Base-by-base conservation (phyloP, 345 rosid species). In the Lagerstroemia speciosa region DNA sequence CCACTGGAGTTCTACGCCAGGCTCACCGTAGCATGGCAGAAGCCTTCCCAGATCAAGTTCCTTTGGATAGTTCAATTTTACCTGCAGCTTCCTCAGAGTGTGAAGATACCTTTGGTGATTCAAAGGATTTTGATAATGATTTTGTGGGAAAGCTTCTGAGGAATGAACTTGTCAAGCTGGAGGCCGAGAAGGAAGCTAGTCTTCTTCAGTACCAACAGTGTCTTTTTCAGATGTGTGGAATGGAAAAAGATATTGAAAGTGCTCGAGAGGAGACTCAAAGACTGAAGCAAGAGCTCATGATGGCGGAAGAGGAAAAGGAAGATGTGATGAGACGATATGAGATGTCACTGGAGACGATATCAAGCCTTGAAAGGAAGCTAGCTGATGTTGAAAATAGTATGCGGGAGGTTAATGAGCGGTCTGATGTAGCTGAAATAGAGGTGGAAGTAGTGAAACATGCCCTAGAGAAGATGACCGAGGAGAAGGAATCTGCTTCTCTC, bases 11-110 rank as follows among this genome's bases (percentile, higher is more conserved):
- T 52, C 78, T 94, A 55, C 92, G 84, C 73, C 97, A 89, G 74
- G 96, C 94, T 53, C 98, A 93, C 71, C 75, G 76, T 71, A 87
- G 94, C 41, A 89, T 93, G 91, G 83, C 97, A 20, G 94, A 91
- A 80, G 97, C 88, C 4, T 93, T 91, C 74, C 98, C 98, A 30
- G 86, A 88, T 73, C 97, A 93, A 78, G 81, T 86, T 55, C 92
- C 90, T 52, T 41, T 41, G 1, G 46, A 41, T 41, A 9, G 14
- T 41, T 41, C 46, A 41, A 14, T 41, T 2, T 41, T 41, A 41
- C 15, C 46, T 41, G 46, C 46, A 9, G 46, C 46, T 41, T 41
- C 46, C 14, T 41, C 46, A 8, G 46, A 73, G 77, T 73, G 74
- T 80, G 58, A 86, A 85, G 33, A 86, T 87, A 50, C 86, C 87